A percentile compares a stretch with the other conserved stretches of the same genome.
Evolutionary conservation across 805 yeast species (phyloP).

Genomic region (Torulaspora delbrueckii): DNA sequence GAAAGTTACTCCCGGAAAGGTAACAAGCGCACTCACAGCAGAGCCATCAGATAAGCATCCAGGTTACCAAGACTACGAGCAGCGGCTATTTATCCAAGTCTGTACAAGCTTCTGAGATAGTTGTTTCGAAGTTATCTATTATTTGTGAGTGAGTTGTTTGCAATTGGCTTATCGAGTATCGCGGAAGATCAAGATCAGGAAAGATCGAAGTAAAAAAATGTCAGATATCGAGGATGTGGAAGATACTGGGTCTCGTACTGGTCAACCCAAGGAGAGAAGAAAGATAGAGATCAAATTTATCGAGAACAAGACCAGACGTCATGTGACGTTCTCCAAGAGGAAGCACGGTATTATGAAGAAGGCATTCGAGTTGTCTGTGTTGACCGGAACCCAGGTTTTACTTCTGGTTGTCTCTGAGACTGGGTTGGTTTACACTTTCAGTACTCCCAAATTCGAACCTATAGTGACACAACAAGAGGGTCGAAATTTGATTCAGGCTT

Average conservation of each 20-base stretch:
- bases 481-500: slow-evolving; percentile 91
- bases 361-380: slow-evolving; percentile 95
- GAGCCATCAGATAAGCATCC: not conserved
- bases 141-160: not conserved
- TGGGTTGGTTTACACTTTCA: slow-evolving; percentile 96
- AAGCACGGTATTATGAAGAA: slow-evolving; percentile 99
- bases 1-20: slow-evolving; percentile 16
- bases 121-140: not conserved
- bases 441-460: slow-evolving; percentile 98
- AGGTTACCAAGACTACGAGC: not conserved
- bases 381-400: slow-evolving; percentile 96
- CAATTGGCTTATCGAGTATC: not conserved
- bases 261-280: slow-evolving; percentile 55
- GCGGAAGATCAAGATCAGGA: not conserved
- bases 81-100: not conserved
- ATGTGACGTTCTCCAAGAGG: slow-evolving; percentile 95
- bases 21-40: slow-evolving; percentile 6
- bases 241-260: slow-evolving; percentile 13
- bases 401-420: slow-evolving; percentile 94
- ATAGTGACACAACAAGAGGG: slow-evolving; percentile 97
- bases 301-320: slow-evolving; percentile 96
- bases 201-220: slow-evolving; percentile 2
- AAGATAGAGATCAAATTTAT: slow-evolving; percentile 96
- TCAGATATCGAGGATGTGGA: slow-evolving; percentile 17
- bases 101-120: not conserved